These are phyloP conservation scores for Rhizoclosmatium sp. DNA, from an alignment of 192 early-diverging fungal genomes.

Conservation along the genomic window DNA sequence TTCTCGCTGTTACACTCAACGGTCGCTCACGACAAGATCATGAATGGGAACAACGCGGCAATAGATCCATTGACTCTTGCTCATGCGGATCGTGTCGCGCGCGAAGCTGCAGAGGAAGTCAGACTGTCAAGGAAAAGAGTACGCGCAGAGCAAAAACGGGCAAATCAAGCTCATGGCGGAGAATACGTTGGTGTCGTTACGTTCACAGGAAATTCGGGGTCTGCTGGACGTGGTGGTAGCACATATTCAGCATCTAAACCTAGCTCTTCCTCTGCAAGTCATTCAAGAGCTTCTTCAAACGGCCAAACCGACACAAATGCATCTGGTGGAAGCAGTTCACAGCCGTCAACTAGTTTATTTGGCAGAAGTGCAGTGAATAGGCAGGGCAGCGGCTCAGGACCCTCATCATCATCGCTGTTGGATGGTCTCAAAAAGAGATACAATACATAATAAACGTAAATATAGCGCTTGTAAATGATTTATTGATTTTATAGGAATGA, in stretches of 20 bases:
- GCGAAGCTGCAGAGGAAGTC: slow-evolving; percentile 79
- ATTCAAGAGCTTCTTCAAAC: not conserved
- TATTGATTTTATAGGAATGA: not conserved
- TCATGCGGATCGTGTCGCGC: slow-evolving; percentile 83
- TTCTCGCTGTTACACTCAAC: slow-evolving; percentile 85
- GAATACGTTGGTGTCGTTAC: slow-evolving; percentile 79
- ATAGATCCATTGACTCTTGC: slow-evolving; percentile 74
- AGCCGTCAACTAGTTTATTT: not conserved
- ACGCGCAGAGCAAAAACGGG: slow-evolving; percentile 49
- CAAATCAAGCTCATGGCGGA: slow-evolving; percentile 24
- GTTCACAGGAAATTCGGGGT: slow-evolving; percentile 88
- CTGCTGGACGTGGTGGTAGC: slow-evolving; percentile 45
- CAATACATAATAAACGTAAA: slow-evolving; percentile 4
- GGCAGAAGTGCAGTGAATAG: not conserved
- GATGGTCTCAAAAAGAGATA: slow-evolving; percentile 21
- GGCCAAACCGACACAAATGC: not conserved
- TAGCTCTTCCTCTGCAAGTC: too few relatives aligned
- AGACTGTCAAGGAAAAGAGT: slow-evolving; percentile 73
- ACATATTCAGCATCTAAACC: not conserved
- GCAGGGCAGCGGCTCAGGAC: not conserved
- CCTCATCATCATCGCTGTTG: slow-evolving; percentile 18
- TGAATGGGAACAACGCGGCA: slow-evolving; percentile 66
- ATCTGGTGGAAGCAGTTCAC: not conserved
- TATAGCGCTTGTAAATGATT: not conserved
- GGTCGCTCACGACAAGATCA: slow-evolving; percentile 89